Base-by-base conservation (phyloP, 148 eudicot species). In the Dysphania ambrosioides region DNA sequence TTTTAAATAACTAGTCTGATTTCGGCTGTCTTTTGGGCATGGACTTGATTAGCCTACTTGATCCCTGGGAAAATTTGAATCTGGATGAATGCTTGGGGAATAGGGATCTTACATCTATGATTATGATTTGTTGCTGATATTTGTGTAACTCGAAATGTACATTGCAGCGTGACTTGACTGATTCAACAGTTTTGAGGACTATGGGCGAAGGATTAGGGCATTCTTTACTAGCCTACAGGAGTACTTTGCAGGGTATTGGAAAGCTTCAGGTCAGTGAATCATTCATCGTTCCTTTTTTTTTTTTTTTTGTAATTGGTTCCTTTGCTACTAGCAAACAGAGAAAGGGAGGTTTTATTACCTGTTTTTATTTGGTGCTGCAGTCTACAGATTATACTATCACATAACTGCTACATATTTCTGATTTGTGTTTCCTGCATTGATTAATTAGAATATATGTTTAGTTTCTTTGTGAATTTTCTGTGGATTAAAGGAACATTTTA, bases 141-240 rank as follows among this genome's bases (percentile, higher is more conserved):
- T 11, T 51, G 23, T 24, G 27, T 29, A 24, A 41, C 59, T 10
- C 16, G 5, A 23, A 67, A 40, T 40, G 9, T 51, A 5, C 21
- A 38, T 76, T 84, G 82, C 93, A 94, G 98, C 89, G 98, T 38
- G 98, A 94, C 81, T 82, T 91, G 81, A 91, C 98, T 67, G 98
- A 94, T 88, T 94, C 98, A 47, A 94, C 98, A 35, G 98, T 94
- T 68, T 78, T 94, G 82, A 87, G 98, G 80, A 90, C 87, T 78
- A 84, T 94, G 90, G 98, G 98, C 62, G 90, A 83, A 79, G 97
- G 88, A 68, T 69, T 94, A 75, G 98, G 96, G 15, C 88, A 90
- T 79, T 88, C 97, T 35, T 87, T 91, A 68, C 86, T 94, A 73
- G 93, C 97, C 70, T 94, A 91, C 84, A 87, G 76, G 78, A 90